These are phyloP conservation scores for Russula abietina DNA, from an alignment of 768 basidiomycete species.

Conservation along the genomic window DNA sequence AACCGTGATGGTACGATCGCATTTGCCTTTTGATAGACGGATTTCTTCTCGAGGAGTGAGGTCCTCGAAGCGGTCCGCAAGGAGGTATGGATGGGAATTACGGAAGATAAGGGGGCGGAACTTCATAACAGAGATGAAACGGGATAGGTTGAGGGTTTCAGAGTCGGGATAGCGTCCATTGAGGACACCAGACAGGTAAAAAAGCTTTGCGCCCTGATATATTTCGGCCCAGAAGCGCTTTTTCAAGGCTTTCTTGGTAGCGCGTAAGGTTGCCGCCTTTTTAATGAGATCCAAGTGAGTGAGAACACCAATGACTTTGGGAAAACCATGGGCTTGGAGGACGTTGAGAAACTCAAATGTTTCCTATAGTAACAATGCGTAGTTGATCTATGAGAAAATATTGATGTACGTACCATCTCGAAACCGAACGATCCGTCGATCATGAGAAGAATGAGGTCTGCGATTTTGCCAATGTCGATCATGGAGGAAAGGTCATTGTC, in stretches of 20 bases:
- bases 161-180: constrained; percentile 97
- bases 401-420: constrained; percentile 72
- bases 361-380: constrained; percentile 52
- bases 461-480: constrained; percentile 97
- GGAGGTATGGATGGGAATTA: constrained; percentile 90
- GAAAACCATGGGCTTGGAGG: constrained; percentile 95
- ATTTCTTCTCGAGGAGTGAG: constrained; percentile 84
- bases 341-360: constrained; percentile 98
- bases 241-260: constrained; percentile 91
- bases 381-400: background rate
- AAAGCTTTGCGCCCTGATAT: constrained; percentile 96
- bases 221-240: constrained; percentile 99
- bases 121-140: constrained; percentile 97
- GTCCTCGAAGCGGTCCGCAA: constrained; percentile 93
- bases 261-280: constrained; percentile 76
- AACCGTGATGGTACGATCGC: constrained; percentile 87
- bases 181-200: constrained; percentile 93
- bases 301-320: constrained; percentile 95
- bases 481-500: constrained; percentile 97
- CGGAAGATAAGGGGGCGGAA: constrained; percentile 96
- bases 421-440: constrained; percentile 97
- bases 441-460: constrained; percentile 94
- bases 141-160: constrained; percentile 91
- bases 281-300: constrained; percentile 97
- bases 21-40: constrained; percentile 73